These are phyloP conservation scores for Rhizophora mangle DNA, from an alignment of 345 rosid species.

Conservation along the genomic window DNA sequence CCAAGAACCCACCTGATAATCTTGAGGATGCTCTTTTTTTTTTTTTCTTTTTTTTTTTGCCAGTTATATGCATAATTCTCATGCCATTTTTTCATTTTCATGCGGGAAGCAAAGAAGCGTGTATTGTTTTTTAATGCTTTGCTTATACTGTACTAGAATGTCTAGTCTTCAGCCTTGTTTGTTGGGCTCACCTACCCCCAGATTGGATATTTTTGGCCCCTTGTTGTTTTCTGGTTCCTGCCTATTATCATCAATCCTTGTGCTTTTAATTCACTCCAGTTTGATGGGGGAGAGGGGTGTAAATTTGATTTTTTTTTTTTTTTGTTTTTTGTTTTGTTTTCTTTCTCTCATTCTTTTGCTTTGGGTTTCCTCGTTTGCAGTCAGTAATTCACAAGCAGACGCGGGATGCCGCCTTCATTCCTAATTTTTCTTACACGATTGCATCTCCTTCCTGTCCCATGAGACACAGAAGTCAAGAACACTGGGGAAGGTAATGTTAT, in stretches of 20 bases:
- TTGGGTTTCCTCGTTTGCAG: slow-evolving; percentile 28
- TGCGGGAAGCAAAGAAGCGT: no score
- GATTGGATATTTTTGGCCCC: neutral
- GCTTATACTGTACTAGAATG: no score
- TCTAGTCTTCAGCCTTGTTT: neutral
- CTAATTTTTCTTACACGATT: slow-evolving; percentile 26
- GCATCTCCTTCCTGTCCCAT: slow-evolving; percentile 32
- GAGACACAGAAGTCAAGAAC: slow-evolving; percentile 9
- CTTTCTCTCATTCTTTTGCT: no score
- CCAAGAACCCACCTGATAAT: no score
- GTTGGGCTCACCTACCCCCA: neutral
- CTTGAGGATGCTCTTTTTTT: no score
- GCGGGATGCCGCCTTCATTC: slow-evolving; percentile 8
- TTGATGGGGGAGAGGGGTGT: no score
- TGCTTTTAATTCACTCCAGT: no score
- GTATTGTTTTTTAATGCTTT: no score
- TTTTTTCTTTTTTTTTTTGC: neutral
- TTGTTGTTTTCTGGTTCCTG: neutral
- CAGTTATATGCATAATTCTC: no score
- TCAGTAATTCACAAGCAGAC: slow-evolving; percentile 27
- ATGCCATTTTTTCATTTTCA: no score
- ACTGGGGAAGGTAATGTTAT: slow-evolving; percentile 24
- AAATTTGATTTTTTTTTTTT: no score
- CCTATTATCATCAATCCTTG: neutral
- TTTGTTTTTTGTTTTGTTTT: neutral